phyloP scores from a whole-genome alignment of 257 asterid species.

The Phtheirospermum japonicum region DNA sequence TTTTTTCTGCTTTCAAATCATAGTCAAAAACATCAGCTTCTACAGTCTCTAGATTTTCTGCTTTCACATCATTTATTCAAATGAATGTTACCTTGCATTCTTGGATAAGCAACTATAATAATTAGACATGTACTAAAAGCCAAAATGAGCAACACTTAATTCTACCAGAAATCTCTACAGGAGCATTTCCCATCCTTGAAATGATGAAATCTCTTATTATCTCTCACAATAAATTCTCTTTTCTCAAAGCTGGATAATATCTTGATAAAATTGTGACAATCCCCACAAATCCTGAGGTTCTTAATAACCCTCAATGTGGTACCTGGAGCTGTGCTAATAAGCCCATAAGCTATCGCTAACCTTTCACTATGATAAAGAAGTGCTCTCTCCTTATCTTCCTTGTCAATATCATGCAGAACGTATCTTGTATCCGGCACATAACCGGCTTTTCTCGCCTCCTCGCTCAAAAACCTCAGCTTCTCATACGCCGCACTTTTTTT shows the following conservation, averaged over 20 bases:
- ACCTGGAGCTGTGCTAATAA: constrained; percentile 40
- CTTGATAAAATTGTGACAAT: constrained; percentile 48
- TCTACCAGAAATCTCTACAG: constrained; percentile 49
- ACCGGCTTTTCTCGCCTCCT: constrained; percentile 37
- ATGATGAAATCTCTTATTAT: constrained; percentile 54
- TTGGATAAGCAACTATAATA: too few relatives aligned
- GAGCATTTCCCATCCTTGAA: constrained; percentile 49
- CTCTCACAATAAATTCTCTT: constrained; percentile 43
- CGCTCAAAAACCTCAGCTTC: constrained; percentile 31
- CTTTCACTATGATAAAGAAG: constrained; percentile 48
- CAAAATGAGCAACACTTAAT: too few relatives aligned
- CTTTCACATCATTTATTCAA: too few relatives aligned
- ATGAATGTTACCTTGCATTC: too few relatives aligned
- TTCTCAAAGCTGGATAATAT: constrained; percentile 42
- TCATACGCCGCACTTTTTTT: constrained; percentile 33
- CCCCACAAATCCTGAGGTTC: constrained; percentile 53
- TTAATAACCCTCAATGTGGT: constrained; percentile 44
- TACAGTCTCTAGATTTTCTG: too few relatives aligned
- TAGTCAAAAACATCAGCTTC: too few relatives aligned
- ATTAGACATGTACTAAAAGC: too few relatives aligned
- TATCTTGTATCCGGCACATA: constrained; percentile 41
- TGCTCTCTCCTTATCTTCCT: constrained; percentile 43
- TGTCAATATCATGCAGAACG: constrained; percentile 40
- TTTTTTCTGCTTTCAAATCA: too few relatives aligned
- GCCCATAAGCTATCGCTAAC: constrained; percentile 46